Percentiles rank a stretch among this genome's conserved stretches.
These are phyloP conservation scores for Moesziomyces sp. DNA, from an alignment of 1,284 basidiomycete species.

Conservation along the genomic window DNA sequence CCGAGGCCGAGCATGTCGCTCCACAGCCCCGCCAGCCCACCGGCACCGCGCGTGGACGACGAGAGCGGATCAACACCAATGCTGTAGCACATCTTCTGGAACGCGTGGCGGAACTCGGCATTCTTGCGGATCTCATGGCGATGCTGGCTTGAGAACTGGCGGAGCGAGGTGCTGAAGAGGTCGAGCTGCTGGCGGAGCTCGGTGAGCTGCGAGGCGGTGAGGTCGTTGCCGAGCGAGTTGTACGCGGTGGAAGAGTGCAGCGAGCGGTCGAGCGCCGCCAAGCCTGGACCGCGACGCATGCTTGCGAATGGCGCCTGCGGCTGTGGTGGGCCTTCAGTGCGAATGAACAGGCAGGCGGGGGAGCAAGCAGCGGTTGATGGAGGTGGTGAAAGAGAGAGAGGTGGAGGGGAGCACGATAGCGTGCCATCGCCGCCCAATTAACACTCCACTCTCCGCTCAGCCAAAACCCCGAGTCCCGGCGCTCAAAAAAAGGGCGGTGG, in stretches of 20 bases:
- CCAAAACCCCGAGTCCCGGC: constrained; percentile 1
- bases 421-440: no score
- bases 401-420: background rate
- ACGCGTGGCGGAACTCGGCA: constrained; percentile 87
- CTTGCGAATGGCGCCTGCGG: background rate
- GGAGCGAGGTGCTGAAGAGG: constrained; percentile 83
- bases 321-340: background rate
- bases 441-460: constrained; percentile 2
- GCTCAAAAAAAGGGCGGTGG: constrained; percentile 3
- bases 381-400: no score
- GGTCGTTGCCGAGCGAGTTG: constrained; percentile 79
- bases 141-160: constrained; percentile 83
- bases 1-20: constrained; percentile 81
- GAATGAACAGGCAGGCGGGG: background rate
- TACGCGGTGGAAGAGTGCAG: constrained; percentile 72
- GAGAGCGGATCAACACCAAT: constrained; percentile 94
- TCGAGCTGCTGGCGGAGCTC: constrained; percentile 82
- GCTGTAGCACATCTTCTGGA: constrained; percentile 94
- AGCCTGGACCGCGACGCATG: constrained; percentile 72
- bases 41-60: constrained; percentile 45
- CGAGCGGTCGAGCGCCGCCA: constrained; percentile 71
- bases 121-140: constrained; percentile 84
- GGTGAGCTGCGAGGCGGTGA: constrained; percentile 81
- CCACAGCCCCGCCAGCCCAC: constrained; percentile 83
- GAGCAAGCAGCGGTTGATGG: background rate